phyloP scores from a whole-genome alignment of 2,329 filamentous ascomycete species.

The Aspergillus calidoustus region DNA sequence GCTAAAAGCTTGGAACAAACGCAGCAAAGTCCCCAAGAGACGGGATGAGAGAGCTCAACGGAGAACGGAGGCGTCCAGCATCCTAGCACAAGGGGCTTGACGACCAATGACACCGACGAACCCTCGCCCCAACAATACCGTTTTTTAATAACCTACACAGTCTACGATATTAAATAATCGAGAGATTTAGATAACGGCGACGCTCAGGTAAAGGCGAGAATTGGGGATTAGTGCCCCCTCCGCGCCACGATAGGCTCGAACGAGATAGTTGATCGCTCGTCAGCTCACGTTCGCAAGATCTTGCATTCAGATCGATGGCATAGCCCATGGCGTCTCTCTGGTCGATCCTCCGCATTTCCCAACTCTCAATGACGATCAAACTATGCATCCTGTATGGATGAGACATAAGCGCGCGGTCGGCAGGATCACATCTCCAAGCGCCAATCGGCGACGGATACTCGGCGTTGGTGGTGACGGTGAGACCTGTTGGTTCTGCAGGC shows the following conservation, averaged over 20 bases:
- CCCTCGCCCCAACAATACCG: not conserved
- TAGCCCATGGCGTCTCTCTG: conserved; percentile 3
- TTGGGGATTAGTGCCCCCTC: not conserved
- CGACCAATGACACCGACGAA: not conserved
- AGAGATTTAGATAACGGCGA: not conserved
- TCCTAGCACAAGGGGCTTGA: not conserved
- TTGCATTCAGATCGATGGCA: not conserved
- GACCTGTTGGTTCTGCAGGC: conserved; percentile 12
- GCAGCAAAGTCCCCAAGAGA: not conserved
- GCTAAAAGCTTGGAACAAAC: not conserved
- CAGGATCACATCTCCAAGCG: conserved; percentile 12
- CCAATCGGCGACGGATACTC: conserved; percentile 18
- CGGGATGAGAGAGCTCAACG: not conserved
- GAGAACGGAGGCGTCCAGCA: not conserved
- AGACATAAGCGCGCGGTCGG: conserved; percentile 17
- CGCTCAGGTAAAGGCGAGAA: not conserved
- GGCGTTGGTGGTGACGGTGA: conserved; percentile 18
- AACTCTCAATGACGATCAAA: conserved; percentile 1
- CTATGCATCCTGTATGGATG: conserved; percentile 8
- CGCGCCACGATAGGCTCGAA: not conserved
- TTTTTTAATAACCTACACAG: not conserved
- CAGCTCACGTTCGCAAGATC: not conserved
- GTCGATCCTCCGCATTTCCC: conserved; percentile 14
- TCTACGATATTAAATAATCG: not conserved
- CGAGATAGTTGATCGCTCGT: not conserved